Conservation (phyloP, 345 rosid species). For the Raphanus sativus region DNA sequence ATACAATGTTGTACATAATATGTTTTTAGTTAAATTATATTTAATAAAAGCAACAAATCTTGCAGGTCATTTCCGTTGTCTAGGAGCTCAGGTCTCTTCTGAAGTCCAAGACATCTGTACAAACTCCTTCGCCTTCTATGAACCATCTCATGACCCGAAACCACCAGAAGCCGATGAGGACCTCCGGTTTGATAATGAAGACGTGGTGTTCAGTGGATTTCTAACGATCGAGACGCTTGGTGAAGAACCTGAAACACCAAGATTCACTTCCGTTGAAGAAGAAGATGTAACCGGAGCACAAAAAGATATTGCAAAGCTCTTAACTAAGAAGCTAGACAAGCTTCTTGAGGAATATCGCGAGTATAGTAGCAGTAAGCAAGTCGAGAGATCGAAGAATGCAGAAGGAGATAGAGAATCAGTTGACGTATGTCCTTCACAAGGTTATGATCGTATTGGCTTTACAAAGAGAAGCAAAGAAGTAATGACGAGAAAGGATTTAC, state of each 20-base stretch:
- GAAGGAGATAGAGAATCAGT: not conserved
- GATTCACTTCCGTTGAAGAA: constrained; percentile 10
- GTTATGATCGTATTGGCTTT: not conserved
- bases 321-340: constrained; percentile 29
- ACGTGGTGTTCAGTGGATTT: constrained; percentile 31
- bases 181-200: constrained; percentile 17
- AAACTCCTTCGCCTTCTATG: constrained; percentile 29
- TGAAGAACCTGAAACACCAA: constrained; percentile 35
- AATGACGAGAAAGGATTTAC: constrained; percentile 14
- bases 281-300: constrained; percentile 6
- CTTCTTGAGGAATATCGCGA: constrained; percentile 11
- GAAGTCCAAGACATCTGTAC: constrained; percentile 36
- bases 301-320: constrained; percentile 7
- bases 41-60: not conserved
- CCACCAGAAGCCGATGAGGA: constrained; percentile 10
- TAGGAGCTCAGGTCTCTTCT: constrained; percentile 12
- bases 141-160: not conserved
- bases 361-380: not conserved
- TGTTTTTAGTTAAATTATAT: not conserved
- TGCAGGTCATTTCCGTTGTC: constrained; percentile 21
- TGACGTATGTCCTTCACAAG: not conserved
- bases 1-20: not conserved
- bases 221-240: constrained; percentile 30
- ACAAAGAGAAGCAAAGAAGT: not conserved
- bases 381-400: not conserved